A percentile compares a stretch with the other conserved stretches of the same genome.
Evolutionary conservation across 345 rosid species (phyloP).

Genomic region (Eucalyptus sp.): DNA sequence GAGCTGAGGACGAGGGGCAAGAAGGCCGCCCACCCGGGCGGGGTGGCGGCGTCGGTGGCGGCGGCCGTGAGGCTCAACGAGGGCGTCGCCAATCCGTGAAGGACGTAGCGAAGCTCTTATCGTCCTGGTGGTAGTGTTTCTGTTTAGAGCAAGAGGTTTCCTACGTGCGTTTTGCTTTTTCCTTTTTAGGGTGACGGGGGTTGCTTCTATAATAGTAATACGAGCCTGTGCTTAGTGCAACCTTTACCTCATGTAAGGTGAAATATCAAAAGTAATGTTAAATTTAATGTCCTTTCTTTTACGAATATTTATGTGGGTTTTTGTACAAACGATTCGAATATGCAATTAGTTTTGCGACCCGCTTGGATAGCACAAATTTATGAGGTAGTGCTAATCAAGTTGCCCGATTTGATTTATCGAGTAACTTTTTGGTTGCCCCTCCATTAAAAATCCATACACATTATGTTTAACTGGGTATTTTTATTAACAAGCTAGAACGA

Average conservation of each 20-base stretch:
- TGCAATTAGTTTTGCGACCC: background rate
- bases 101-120: background rate
- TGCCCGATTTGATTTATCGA: background rate
- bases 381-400: background rate
- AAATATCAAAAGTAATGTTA: background rate
- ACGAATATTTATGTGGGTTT: background rate
- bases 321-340: background rate
- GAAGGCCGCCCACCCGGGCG: conserved; percentile 9
- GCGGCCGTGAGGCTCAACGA: conserved; percentile 9
- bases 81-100: background rate
- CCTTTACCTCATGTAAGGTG: background rate
- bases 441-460: background rate
- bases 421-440: background rate
- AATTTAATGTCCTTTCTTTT: background rate
- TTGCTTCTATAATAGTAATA: background rate
- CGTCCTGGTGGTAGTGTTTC: background rate
- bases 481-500: accelerated
- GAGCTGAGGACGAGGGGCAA: conserved; percentile 5
- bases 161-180: background rate
- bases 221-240: background rate
- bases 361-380: background rate
- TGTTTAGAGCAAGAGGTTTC: background rate
- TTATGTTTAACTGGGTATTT: background rate
- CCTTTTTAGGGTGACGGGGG: background rate
- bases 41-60: conserved; percentile 13